These are phyloP conservation scores for Decorospora gaudefroyi DNA, from an alignment of 2,329 filamentous ascomycete species.

Conservation along the genomic window DNA sequence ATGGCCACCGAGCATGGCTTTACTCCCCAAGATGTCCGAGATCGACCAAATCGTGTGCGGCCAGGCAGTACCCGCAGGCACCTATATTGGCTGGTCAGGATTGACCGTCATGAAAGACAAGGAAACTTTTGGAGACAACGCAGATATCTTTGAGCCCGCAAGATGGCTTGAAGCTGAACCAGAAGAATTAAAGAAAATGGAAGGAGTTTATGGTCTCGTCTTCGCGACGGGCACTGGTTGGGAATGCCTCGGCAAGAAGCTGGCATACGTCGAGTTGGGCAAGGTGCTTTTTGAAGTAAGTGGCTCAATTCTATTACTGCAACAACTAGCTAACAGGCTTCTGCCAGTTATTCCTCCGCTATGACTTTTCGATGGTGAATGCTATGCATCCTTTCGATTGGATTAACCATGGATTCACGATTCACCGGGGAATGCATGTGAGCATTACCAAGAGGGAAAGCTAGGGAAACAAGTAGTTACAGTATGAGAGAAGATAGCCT, in stretches of 20 bases:
- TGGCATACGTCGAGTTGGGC: not conserved
- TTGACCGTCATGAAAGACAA: not conserved
- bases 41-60: not conserved
- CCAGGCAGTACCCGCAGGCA: not conserved
- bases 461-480: no score
- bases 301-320: not conserved
- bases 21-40: constrained; percentile 1
- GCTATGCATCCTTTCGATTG: not conserved
- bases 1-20: not conserved
- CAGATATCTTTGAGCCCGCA: not conserved
- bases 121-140: not conserved
- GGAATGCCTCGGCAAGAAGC: not conserved
- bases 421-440: not conserved
- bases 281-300: not conserved
- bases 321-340: not conserved
- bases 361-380: not conserved
- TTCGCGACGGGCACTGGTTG: not conserved
- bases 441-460: constrained; percentile 7
- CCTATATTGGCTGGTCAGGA: not conserved
- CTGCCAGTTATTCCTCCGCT: not conserved
- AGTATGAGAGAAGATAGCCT: no score
- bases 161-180: constrained; percentile 1
- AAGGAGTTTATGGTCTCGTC: not conserved
- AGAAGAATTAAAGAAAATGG: not conserved
- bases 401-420: constrained; percentile 1